phyloP scores from a whole-genome alignment of 2,329 filamentous ascomycete species.

The Hypoxylon sp. region DNA sequence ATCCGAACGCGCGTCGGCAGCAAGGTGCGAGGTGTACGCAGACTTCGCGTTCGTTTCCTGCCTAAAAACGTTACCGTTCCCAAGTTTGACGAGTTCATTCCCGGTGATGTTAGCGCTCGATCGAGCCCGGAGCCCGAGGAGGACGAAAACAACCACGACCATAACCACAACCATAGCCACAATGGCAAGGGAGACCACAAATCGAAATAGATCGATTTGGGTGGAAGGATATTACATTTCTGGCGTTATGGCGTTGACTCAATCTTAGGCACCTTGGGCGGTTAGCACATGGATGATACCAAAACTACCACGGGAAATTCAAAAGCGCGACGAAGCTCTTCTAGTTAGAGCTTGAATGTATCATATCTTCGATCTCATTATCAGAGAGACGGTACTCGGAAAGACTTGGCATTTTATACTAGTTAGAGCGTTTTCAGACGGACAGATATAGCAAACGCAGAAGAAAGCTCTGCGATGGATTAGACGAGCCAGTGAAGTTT shows the following conservation, averaged over 20 bases:
- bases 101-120: conserved; percentile 70
- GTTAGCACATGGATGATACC: conserved; percentile 47
- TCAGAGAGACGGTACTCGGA: conserved; percentile 39
- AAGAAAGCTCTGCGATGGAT: conserved; percentile 1
- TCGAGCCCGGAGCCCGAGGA: conserved; percentile 74
- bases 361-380: conserved; percentile 46
- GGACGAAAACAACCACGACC: conserved; percentile 62
- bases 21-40: conserved; percentile 86
- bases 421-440: conserved; percentile 19
- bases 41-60: conserved; percentile 87
- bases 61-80: conserved; percentile 73
- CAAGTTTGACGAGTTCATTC: conserved; percentile 83
- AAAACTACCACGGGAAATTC: conserved; percentile 30
- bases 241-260: conserved; percentile 51
- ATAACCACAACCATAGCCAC: conserved; percentile 57
- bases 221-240: conserved; percentile 22
- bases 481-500: conserved; percentile 8
- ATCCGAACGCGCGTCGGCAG: conserved; percentile 80
- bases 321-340: conserved; percentile 29
- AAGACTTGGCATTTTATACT: conserved; percentile 23
- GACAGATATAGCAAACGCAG: conserved; percentile 10
- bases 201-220: conserved; percentile 28
- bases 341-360: conserved; percentile 47
- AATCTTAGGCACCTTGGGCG: conserved; percentile 29
- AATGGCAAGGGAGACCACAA: conserved; percentile 54